Base-by-base conservation (phyloP, 2,329 filamentous ascomycete genomes). In the Nemania sp. region DNA sequence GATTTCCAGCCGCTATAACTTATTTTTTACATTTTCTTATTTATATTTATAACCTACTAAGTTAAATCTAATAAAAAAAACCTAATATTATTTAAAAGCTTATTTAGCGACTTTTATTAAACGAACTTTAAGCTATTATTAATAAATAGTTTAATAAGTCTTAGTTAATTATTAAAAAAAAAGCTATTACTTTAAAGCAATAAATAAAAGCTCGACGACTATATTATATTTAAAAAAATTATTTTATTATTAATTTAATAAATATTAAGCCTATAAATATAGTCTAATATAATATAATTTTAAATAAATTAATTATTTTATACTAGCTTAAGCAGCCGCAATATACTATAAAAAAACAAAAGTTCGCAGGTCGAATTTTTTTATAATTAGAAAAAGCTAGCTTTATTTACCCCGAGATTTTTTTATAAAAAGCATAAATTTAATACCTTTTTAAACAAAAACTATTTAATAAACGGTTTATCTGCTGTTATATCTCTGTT, bases 221-320 rank as follows among this genome's bases (percentile, higher is more conserved):
- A 18, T 45, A 21, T 35, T 55, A 55, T 37, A 55, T 13, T 5
- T 55, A 55, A 37, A 47, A 47, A 55, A 46, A 55, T n/a, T 55
- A 37, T 55, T 46, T 46, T 47, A 21, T 47, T 20, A 37, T 37
- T 45, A 45, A 17, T 15, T 20, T 45, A 45, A 45, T 20, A 35
- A 45, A 46, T 55, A 55, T 55, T 17, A 55, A 47, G 40, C 21
- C 7, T 15, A 48, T 15, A 15, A 29, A 34, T 13, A n/a, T n/a
- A n/a, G n/a, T n/a, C 32, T 49, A 43, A 20, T 56, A 37, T 12
- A 56, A 43, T 25, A 54, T 54, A 54, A 6, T 29, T 29, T 54
- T 34, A 34, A 40, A 45, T 45, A 29, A 54, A 20, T 21, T 45
- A 9, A 6, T 20, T 45, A 43, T 2, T 6, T 35, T 43, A 43